Conservation (phyloP, 805 yeast genomes). For the Dipodascopsis tothii region DNA sequence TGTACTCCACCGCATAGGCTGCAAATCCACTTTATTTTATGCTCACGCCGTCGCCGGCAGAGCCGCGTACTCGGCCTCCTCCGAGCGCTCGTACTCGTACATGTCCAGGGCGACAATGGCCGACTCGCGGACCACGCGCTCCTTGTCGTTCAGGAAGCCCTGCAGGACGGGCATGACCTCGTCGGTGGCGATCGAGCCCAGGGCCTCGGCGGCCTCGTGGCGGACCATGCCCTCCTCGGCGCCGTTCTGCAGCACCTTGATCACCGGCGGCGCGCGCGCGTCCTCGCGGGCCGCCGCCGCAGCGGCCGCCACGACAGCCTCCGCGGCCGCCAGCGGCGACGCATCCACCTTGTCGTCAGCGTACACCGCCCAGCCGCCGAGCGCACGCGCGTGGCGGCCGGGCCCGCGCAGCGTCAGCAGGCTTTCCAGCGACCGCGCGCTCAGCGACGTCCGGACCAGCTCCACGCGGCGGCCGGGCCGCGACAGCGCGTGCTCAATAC, state of each 20-base stretch:
- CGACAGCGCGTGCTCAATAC: slow-evolving; percentile 14
- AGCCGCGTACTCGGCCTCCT: slow-evolving; percentile 19
- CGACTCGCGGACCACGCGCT: slow-evolving; percentile 88
- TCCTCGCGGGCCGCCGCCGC: not conserved
- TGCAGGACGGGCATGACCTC: slow-evolving; percentile 86
- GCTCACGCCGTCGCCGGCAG: slow-evolving; percentile 1
- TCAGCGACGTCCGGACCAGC: slow-evolving; percentile 11
- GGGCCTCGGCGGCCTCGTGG: slow-evolving; percentile 98
- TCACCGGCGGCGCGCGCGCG: too few relatives aligned
- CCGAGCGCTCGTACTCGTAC: slow-evolving; percentile 74
- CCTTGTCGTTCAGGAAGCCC: slow-evolving; percentile 69
- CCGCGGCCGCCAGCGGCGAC: slow-evolving; percentile 18
- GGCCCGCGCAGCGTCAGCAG: slow-evolving; percentile 10
- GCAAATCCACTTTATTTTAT: too few relatives aligned
- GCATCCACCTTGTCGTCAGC: slow-evolving; percentile 20
- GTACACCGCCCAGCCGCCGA: slow-evolving; percentile 23
- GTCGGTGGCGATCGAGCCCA: slow-evolving; percentile 93
- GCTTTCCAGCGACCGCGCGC: slow-evolving; percentile 12
- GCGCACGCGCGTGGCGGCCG: slow-evolving; percentile 13
- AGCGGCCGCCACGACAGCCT: slow-evolving; percentile 1
- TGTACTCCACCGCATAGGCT: not conserved
- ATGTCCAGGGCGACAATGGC: slow-evolving; percentile 96
- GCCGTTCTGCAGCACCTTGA: slow-evolving; percentile 68
- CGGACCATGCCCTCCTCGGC: slow-evolving; percentile 96
- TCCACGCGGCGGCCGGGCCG: slow-evolving; percentile 8